A percentile compares a stretch with the other conserved stretches of the same genome.
These are phyloP conservation scores for Ascochyta lentis DNA, from an alignment of 2,329 filamentous ascomycete genomes.

Conservation along the genomic window DNA sequence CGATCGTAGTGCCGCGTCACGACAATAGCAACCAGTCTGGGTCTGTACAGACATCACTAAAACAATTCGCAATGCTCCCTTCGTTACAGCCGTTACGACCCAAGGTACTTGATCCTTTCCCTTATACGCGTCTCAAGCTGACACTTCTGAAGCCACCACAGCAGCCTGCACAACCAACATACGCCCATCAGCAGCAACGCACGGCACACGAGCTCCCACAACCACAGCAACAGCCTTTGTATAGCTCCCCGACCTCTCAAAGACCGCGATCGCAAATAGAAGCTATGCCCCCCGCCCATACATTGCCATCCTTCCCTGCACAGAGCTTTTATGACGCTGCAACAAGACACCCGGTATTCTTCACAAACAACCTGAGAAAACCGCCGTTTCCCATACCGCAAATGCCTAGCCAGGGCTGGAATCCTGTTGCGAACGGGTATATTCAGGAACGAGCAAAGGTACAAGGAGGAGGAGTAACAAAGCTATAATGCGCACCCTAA, in stretches of 20 bases:
- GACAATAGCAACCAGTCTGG: background rate
- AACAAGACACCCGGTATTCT: constrained; percentile 76
- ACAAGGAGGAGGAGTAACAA: constrained; percentile 27
- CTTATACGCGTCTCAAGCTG: constrained; percentile 14
- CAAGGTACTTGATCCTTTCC: constrained; percentile 35
- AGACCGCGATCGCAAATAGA: constrained; percentile 55
- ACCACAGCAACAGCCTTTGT: background rate
- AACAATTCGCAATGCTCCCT: constrained; percentile 44
- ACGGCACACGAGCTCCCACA: constrained; percentile 25
- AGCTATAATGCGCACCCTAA: constrained; percentile 33
- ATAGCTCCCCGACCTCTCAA: background rate
- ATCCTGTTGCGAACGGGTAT: constrained; percentile 56
- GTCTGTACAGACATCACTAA: constrained; percentile 18
- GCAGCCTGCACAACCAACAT: constrained; percentile 35
- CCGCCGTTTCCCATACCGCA: constrained; percentile 56
- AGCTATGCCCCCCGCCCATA: constrained; percentile 53
- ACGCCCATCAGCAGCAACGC: constrained; percentile 37
- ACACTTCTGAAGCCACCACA: constrained; percentile 5
- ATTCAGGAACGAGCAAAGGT: constrained; percentile 35
- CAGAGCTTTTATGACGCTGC: constrained; percentile 60
- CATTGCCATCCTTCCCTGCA: constrained; percentile 26
- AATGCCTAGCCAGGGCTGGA: constrained; percentile 45
- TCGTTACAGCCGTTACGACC: constrained; percentile 50
- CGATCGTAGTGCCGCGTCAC: constrained; percentile 15
- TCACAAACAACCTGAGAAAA: constrained; percentile 68